Conservation (phyloP, 2,329 filamentous ascomycete species). For the Diaporthe vexans region DNA sequence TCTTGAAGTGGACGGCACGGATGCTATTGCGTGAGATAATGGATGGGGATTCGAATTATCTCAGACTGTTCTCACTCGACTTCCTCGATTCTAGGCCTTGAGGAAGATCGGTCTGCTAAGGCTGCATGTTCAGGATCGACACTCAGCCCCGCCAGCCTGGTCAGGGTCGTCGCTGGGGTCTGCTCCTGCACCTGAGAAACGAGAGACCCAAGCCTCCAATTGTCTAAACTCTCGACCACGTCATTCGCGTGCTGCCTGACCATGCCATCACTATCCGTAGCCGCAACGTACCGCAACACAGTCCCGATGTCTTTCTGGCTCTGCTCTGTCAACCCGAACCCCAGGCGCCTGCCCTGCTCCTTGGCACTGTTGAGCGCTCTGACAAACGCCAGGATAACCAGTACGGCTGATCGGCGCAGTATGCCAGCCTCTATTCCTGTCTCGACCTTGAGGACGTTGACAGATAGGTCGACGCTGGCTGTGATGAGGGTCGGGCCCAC, state of each 20-base stretch:
- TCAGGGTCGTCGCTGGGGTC: conserved; percentile 44
- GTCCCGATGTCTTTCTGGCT: conserved; percentile 73
- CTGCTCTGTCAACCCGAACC: conserved; percentile 67
- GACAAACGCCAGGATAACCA: conserved; percentile 74
- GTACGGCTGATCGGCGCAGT: conserved; percentile 74
- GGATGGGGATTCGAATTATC: background rate
- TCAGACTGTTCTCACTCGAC: conserved; percentile 61
- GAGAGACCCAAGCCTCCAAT: conserved; percentile 64
- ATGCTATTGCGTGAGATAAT: too few species aligned
- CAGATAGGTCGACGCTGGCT: conserved; percentile 71
- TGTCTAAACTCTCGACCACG: conserved; percentile 76
- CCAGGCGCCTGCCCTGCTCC: conserved; percentile 60
- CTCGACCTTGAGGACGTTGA: conserved; percentile 75
- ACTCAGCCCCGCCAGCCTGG: conserved; percentile 59
- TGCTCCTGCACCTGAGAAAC: conserved; percentile 43
- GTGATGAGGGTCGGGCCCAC: conserved; percentile 67
- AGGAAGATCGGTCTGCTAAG: conserved; percentile 28
- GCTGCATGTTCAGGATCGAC: conserved; percentile 51
- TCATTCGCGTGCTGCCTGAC: conserved; percentile 76
- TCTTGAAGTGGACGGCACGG: background rate
- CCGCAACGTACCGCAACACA: conserved; percentile 73
- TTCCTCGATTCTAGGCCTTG: conserved; percentile 69
- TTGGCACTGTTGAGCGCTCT: conserved; percentile 69
- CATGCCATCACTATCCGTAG: conserved; percentile 76
- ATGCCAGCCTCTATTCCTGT: conserved; percentile 72